Percentiles rank a stretch among this genome's conserved stretches.
phyloP scores from a whole-genome alignment of 768 basidiomycete genomes.

The Omphalotus guepiniiformis region DNA sequence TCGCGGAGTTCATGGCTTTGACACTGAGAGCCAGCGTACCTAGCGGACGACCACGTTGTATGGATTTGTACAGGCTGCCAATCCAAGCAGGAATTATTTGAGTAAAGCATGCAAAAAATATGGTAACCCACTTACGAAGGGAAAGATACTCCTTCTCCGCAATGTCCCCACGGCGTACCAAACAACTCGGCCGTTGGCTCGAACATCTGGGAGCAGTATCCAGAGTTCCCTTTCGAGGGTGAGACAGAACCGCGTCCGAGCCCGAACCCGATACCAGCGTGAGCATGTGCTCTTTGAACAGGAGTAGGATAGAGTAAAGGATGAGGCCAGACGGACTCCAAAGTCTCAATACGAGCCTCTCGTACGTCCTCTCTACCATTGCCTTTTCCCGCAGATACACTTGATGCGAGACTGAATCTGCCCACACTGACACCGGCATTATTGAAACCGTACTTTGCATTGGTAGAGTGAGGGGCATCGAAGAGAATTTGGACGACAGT shows the following conservation, averaged over 20 bases:
- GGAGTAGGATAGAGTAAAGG: slow-evolving; percentile 7
- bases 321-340: slow-evolving; percentile 6
- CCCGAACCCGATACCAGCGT: slow-evolving; percentile 2
- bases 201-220: too few species aligned
- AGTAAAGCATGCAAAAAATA: background rate
- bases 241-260: too few species aligned
- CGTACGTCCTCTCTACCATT: slow-evolving; percentile 7
- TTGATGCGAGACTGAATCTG: slow-evolving; percentile 10
- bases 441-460: background rate
- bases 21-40: slow-evolving; percentile 11
- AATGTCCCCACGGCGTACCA: slow-evolving; percentile 14
- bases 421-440: background rate
- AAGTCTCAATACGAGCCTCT: background rate
- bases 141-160: slow-evolving; percentile 11
- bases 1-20: slow-evolving; percentile 12
- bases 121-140: slow-evolving; percentile 7
- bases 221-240: background rate
- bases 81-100: background rate
- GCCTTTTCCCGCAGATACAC: slow-evolving; percentile 11
- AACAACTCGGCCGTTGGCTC: slow-evolving; percentile 11
- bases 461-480: background rate
- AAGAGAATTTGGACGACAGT: slow-evolving; percentile 12
- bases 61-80: slow-evolving; percentile 8
- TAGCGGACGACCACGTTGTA: slow-evolving; percentile 2
- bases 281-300: slow-evolving; percentile 9